Base-by-base conservation (phyloP, 2,329 filamentous ascomycete genomes). In the Aspergillus piperis region DNA sequence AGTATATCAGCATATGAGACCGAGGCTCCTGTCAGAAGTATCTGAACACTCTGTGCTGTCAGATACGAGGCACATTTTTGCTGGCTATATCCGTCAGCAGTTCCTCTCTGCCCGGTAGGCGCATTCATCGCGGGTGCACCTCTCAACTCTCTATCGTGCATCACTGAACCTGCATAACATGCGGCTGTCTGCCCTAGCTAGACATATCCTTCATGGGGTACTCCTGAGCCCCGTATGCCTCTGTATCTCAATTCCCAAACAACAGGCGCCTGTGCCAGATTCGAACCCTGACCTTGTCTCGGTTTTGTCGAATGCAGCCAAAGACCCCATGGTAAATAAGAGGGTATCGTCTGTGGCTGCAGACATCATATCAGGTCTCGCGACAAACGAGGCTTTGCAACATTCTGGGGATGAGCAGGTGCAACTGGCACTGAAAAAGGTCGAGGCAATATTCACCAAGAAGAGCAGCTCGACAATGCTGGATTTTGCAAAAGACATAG, bases 401-500 rank as follows among this genome's bases (percentile, higher is more conserved):
- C 13, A 4, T 3, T 1, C 25, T 15, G 10, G 36, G 0, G 27
- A 54, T 17, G 19, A 38, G 41, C 52, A 52, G 8, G 32, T 61
- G 41, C 52, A 54, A 27, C 4, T 30, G n/a, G 48, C 44, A 8
- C 57, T 32, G 32, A 23, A 47, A 15, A 62, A 30, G 38, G 49
- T 62, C 5, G 36, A 48, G 23, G 23, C 36, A 8, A 50, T 61
- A 47, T 57, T 63, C 49, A 25, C 47, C 13, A 55, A 52, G 15
- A 48, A 49, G n/a, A 32, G 19, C 11, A 42, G 30, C 17, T 21
- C 38, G 3, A 54, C 55, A 44, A 25, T 63, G 8, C n/a, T 59
- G n/a, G 32, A 21, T 3, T 47, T 51, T 11, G 61, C 61, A 2
- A 27, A 60, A 5, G 57, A 59, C 25, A 32, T 65, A 15, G 30